Conservation (phyloP, 2,329 filamentous ascomycete genomes). For the Claviceps sp. region DNA sequence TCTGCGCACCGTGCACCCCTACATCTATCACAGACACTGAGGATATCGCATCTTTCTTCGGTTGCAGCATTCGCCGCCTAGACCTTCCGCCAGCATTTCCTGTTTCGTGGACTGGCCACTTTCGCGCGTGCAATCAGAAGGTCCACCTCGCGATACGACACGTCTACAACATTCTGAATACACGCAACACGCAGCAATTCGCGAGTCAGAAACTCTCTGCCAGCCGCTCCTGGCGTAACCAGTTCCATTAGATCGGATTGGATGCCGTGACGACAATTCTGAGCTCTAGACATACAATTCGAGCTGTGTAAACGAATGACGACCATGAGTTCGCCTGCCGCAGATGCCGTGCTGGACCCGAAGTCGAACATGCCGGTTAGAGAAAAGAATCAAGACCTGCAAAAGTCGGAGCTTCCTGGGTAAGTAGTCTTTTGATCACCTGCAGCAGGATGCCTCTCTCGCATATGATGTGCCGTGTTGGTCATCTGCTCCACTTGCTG, state of each 20-base stretch:
- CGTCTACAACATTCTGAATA: background rate
- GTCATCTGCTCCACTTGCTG: background rate
- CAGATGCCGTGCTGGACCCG: conserved; percentile 30
- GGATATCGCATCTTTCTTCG: background rate
- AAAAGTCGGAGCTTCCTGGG: conserved; percentile 24
- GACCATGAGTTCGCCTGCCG: conserved; percentile 38
- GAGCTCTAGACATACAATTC: background rate
- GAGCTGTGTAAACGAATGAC: conserved; percentile 21
- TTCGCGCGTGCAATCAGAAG: background rate
- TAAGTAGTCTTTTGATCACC: conserved; percentile 15
- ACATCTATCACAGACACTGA: background rate
- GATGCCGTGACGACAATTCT: background rate
- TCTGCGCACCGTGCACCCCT: background rate
- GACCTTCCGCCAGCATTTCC: too few species aligned
- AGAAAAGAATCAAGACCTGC: conserved; percentile 18
- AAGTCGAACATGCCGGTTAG: conserved; percentile 26
- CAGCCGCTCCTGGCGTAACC: conserved; percentile 7
- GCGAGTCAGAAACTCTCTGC: background rate
- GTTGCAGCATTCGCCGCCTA: background rate
- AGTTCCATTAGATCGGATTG: conserved; percentile 9
- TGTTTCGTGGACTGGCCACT: background rate
- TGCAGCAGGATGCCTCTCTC: background rate
- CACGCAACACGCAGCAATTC: background rate
- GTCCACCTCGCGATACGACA: background rate
- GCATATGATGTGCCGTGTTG: background rate